Evolutionary conservation across 345 rosid species (phyloP).

Genomic region (Pelargonium nanum): DNA sequence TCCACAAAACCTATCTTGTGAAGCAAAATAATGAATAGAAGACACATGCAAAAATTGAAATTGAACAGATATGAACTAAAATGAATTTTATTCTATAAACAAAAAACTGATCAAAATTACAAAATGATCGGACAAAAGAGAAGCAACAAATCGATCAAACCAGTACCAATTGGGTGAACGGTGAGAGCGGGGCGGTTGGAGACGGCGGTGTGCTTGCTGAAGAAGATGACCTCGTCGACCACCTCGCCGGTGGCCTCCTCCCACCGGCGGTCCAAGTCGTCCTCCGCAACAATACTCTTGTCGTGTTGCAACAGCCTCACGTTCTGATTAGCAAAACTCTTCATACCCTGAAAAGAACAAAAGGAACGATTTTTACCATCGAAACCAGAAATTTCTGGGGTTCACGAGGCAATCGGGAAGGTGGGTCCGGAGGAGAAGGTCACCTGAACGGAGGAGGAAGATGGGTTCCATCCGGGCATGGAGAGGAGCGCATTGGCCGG

Average conservation of each 20-base stretch:
- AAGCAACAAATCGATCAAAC: background rate
- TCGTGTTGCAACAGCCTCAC: constrained; percentile 63
- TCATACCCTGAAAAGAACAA: constrained; percentile 33
- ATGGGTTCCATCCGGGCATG: constrained; percentile 58
- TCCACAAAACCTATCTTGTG: too few relatives aligned
- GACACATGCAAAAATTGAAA: too few relatives aligned
- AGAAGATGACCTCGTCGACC: constrained; percentile 74
- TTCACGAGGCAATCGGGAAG: background rate
- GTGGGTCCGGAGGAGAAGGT: background rate
- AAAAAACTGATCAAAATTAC: too few relatives aligned
- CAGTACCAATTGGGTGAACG: constrained; percentile 71
- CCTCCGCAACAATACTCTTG: constrained; percentile 55
- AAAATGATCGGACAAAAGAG: background rate
- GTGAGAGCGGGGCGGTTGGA: constrained; percentile 89
- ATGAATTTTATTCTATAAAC: too few relatives aligned
- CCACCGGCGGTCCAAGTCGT: constrained; percentile 79
- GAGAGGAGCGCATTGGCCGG: constrained; percentile 67
- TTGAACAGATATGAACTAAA: too few relatives aligned
- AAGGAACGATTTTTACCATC: background rate
- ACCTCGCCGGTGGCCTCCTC: constrained; percentile 67
- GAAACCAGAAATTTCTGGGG: background rate
- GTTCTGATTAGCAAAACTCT: constrained; percentile 40
- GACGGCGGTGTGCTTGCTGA: constrained; percentile 87
- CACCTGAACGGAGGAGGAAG: constrained; percentile 41
- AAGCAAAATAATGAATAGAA: too few relatives aligned